Conservation (phyloP, 2,329 filamentous ascomycete genomes). For the Nothophoma quercina region DNA sequence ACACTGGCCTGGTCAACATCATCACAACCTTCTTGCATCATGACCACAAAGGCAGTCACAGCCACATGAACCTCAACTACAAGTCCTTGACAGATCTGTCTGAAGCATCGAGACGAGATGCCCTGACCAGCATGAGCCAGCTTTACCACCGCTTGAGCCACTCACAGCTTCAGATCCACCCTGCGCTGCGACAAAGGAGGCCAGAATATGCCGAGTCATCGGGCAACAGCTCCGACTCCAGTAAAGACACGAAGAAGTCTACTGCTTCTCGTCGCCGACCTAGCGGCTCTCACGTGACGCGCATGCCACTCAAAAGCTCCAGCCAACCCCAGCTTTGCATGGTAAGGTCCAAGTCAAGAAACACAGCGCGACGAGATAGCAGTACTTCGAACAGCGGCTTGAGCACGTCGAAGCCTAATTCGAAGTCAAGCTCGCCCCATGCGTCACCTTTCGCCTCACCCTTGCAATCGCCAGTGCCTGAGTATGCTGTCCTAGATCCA, state of each 20-base stretch:
- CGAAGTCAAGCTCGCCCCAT: constrained; percentile 29
- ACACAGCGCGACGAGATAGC: constrained; percentile 30
- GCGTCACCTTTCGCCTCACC: constrained; percentile 37
- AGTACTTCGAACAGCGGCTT: constrained; percentile 28
- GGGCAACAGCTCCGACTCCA: constrained; percentile 16
- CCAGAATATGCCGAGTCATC: constrained; percentile 11
- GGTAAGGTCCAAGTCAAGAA: constrained; percentile 40
- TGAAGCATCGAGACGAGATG: constrained; percentile 55
- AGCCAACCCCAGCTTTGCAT: constrained; percentile 48
- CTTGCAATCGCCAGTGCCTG: constrained; percentile 32
- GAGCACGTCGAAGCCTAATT: constrained; percentile 24
- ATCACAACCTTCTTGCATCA: constrained; percentile 54
- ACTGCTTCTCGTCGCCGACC: constrained; percentile 32
- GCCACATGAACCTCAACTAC: constrained; percentile 52
- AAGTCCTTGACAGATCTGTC: constrained; percentile 54
- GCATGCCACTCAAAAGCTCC: constrained; percentile 42
- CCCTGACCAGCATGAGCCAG: constrained; percentile 51
- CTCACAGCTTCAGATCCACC: constrained; percentile 44
- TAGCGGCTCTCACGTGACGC: constrained; percentile 37
- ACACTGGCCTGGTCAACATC: constrained; percentile 57
- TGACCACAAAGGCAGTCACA: constrained; percentile 39
- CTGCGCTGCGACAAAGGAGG: constrained; percentile 16
- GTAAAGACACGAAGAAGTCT: constrained; percentile 37
- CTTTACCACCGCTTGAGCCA: constrained; percentile 51
- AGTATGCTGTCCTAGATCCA: constrained; percentile 36